phyloP scores from a whole-genome alignment of 805 yeast genomes.

The Wickerhamiella occidentalis region DNA sequence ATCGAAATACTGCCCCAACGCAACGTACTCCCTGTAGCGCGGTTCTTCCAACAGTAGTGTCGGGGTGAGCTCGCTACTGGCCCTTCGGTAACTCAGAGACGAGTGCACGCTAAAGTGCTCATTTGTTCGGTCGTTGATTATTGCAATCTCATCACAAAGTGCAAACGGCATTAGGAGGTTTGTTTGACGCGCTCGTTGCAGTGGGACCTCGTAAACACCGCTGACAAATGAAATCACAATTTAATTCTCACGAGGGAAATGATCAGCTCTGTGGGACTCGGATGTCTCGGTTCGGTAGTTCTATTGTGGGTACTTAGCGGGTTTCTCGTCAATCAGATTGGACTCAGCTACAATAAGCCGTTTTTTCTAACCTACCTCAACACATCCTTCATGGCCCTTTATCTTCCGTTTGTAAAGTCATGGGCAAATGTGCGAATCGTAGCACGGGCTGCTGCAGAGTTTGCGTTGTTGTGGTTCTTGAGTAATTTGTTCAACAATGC shows the following conservation, averaged over 20 bases:
- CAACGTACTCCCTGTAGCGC: neutral
- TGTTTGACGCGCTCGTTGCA: neutral
- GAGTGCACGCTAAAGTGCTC: neutral
- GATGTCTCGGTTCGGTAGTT: constrained; percentile 63
- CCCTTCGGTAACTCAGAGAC: neutral
- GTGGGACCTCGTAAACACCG: neutral
- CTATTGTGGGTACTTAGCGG: constrained; percentile 86
- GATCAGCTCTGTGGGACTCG: constrained; percentile 45
- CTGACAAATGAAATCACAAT: neutral
- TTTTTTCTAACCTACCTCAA: constrained; percentile 85
- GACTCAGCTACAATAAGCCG: constrained; percentile 68
- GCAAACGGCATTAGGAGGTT: neutral
- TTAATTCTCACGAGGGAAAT: neutral
- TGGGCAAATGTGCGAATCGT: constrained; percentile 41
- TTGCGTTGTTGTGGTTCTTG: constrained; percentile 77
- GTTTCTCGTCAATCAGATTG: constrained; percentile 59
- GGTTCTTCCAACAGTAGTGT: neutral
- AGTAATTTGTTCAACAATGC: constrained; percentile 87
- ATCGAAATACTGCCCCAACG: neutral
- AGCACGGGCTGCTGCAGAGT: constrained; percentile 59
- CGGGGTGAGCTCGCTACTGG: neutral
- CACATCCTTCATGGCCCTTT: constrained; percentile 72
- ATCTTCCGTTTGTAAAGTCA: constrained; percentile 35
- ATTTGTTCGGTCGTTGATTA: neutral
- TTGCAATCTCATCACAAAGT: neutral